These are phyloP conservation scores for Blastobotrys elegans DNA, from an alignment of 1,139 yeast genomes.

Conservation along the genomic window DNA sequence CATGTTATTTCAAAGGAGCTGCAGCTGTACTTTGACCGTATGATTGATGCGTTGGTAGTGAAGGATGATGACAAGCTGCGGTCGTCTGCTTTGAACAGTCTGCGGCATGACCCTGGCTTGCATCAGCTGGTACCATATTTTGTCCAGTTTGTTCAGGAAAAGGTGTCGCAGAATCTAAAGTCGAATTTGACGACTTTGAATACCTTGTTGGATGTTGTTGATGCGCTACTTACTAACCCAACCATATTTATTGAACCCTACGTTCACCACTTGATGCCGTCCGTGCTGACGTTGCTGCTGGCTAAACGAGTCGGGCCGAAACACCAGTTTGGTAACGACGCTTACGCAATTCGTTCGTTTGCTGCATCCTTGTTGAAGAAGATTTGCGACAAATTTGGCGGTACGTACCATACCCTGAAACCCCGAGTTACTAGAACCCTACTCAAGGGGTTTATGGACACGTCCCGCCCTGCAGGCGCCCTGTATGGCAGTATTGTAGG, in stretches of 20 bases:
- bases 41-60: slow-evolving; percentile 66
- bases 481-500: slow-evolving; percentile 92
- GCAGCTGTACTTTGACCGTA: slow-evolving; percentile 88
- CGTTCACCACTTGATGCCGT: slow-evolving; percentile 94
- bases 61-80: slow-evolving; percentile 53
- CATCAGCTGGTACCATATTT: slow-evolving; percentile 97
- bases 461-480: slow-evolving; percentile 75
- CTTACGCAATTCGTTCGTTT: slow-evolving; percentile 62
- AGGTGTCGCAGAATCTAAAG: slow-evolving; percentile 81
- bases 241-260: slow-evolving; percentile 92
- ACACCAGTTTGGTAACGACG: slow-evolving; percentile 27
- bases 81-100: slow-evolving; percentile 76
- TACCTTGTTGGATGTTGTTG: slow-evolving; percentile 88
- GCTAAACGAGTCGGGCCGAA: slow-evolving; percentile 82
- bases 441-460: slow-evolving; percentile 81
- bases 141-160: slow-evolving; percentile 93
- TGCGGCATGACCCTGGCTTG: slow-evolving; percentile 89
- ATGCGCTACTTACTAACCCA: slow-evolving; percentile 77
- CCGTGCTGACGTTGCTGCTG: slow-evolving; percentile 78
- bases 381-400: slow-evolving; percentile 73
- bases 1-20: slow-evolving; percentile 93
- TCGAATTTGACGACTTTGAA: slow-evolving; percentile 59
- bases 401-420: slow-evolving; percentile 81
- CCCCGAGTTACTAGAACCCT: slow-evolving; percentile 94
- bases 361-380: slow-evolving; percentile 81